These are phyloP conservation scores for Coemansia sp. DNA, from an alignment of 192 early-diverging fungal genomes.

Conservation along the genomic window DNA sequence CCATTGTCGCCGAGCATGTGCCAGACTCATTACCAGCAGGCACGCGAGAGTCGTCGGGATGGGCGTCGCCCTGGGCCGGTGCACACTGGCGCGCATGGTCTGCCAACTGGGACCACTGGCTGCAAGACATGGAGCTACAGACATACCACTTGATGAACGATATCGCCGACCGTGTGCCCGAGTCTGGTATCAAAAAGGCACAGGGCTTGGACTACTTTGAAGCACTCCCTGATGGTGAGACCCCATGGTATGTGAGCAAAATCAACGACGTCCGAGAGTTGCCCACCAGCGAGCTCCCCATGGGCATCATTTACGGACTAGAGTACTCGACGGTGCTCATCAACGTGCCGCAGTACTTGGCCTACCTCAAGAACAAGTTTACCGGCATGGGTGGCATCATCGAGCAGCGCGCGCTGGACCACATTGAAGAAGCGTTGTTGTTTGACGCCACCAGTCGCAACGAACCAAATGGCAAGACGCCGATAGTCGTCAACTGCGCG, in stretches of 20 bases:
- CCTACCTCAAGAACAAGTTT: conserved; percentile 28
- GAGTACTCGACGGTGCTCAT: conserved; percentile 44
- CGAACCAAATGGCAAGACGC: not conserved
- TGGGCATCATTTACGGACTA: conserved; percentile 20
- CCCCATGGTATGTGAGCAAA: conserved; percentile 19
- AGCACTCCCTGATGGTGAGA: conserved; percentile 2
- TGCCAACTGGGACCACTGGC: conserved; percentile 36
- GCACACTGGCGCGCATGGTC: conserved; percentile 70
- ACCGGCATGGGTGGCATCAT: conserved; percentile 19
- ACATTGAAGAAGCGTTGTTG: conserved; percentile 23
- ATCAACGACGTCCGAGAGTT: conserved; percentile 14
- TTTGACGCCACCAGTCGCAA: not conserved
- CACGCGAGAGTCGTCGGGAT: conserved; percentile 36
- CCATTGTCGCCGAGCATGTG: conserved; percentile 46
- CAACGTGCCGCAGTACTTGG: conserved; percentile 43
- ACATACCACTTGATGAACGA: conserved; percentile 31
- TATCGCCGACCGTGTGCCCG: conserved; percentile 20
- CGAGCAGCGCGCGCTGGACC: conserved; percentile 7
- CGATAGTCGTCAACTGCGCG: conserved; percentile 79
- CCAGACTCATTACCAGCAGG: conserved; percentile 12
- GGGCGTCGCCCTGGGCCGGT: conserved; percentile 61
- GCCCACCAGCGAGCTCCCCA: conserved; percentile 17
- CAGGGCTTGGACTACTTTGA: conserved; percentile 26
- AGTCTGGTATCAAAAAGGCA: conserved; percentile 29
- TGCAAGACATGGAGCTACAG: conserved; percentile 46